These are phyloP conservation scores for Hanseniaspora meyeri DNA, from an alignment of 805 yeast species.

Conservation along the genomic window DNA sequence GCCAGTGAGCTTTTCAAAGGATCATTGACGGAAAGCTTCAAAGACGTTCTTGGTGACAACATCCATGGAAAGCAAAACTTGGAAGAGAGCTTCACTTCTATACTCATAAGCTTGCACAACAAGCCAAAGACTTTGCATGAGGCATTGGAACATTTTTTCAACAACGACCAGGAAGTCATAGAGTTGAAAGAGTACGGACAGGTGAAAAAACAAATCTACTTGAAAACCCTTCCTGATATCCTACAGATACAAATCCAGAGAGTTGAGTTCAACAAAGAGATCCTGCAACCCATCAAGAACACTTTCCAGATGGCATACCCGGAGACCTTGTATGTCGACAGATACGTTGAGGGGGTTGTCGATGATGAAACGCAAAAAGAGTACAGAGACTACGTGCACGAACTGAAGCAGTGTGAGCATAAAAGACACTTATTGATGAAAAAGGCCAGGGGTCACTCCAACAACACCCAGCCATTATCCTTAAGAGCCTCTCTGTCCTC, in stretches of 20 bases:
- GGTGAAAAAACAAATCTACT: conserved; percentile 60
- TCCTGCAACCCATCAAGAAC: conserved; percentile 66
- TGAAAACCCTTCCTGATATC: conserved; percentile 62
- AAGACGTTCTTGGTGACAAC: conserved; percentile 32
- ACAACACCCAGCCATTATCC: conserved; percentile 23
- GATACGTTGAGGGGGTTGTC: conserved; percentile 49
- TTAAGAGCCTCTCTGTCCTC: conserved; percentile 42
- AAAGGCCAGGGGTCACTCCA: conserved; percentile 30
- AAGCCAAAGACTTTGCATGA: conserved; percentile 84
- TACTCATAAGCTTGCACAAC: conserved; percentile 75
- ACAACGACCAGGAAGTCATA: conserved; percentile 49
- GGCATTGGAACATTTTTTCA: conserved; percentile 74
- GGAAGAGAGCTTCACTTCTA: conserved; percentile 64
- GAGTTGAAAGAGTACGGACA: conserved; percentile 56
- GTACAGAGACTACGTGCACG: conserved; percentile 43
- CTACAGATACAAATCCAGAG: conserved; percentile 88
- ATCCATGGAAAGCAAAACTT: conserved; percentile 29
- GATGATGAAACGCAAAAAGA: conserved; percentile 33
- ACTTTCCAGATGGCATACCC: conserved; percentile 71
- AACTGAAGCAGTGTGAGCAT: conserved; percentile 34
- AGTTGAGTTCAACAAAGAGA: conserved; percentile 72
- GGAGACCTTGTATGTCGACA: conserved; percentile 69
- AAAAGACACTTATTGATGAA: conserved; percentile 32
- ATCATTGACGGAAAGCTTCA: conserved; percentile 63
- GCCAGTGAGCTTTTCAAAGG: conserved; percentile 68